Conservation (phyloP, 306 rosid genomes). For the Glycine soja region DNA sequence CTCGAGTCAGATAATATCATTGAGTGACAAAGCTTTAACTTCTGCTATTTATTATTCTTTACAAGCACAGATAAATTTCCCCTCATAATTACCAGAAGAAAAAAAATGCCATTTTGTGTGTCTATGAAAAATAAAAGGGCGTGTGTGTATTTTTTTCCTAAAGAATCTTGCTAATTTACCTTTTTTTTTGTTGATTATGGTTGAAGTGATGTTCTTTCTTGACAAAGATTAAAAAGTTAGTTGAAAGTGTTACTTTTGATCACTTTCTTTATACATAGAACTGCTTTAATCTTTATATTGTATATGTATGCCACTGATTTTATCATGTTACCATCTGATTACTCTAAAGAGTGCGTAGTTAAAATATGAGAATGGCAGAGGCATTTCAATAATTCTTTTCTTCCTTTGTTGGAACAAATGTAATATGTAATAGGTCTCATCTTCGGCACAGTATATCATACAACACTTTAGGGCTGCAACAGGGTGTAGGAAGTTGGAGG, state of each 20-base stretch:
- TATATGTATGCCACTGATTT: too few species aligned
- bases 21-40: too few species aligned
- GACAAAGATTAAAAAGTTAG: slow-evolving; percentile 34
- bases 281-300: too few species aligned
- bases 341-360: background rate
- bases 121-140: too few species aligned
- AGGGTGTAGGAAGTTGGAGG: slow-evolving; percentile 87
- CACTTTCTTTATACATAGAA: slow-evolving; percentile 12
- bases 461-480: slow-evolving; percentile 92
- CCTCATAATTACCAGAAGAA: too few species aligned
- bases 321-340: slow-evolving; percentile 23
- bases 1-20: too few species aligned
- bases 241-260: slow-evolving; percentile 20
- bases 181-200: background rate
- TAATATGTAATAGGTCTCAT: slow-evolving; percentile 60
- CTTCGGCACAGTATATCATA: slow-evolving; percentile 83
- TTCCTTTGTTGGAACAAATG: background rate
- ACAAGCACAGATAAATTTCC: too few species aligned
- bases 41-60: too few species aligned
- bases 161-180: slow-evolving; percentile 10
- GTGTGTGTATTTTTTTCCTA: background rate
- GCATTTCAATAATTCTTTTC: background rate
- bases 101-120: too few species aligned
- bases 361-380: background rate
- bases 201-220: slow-evolving; percentile 33